Evolutionary conservation across 108 stramenopile species (phyloP), one percentile per base, ranked within the genome.

Genomic region (Phaeodactylum tricornutum): DNA sequence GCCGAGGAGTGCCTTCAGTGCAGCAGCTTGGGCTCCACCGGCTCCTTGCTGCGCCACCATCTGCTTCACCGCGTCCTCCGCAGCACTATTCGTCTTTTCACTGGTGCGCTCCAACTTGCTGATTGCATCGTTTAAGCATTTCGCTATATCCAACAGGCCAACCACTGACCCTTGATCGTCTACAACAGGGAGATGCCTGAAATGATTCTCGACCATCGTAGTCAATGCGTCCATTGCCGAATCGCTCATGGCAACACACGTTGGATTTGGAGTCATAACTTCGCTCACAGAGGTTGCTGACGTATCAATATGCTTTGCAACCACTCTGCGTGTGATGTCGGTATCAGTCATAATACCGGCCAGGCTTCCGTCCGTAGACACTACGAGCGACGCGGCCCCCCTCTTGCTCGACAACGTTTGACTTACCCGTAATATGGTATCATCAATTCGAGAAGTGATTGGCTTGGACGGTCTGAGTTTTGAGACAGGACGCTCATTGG

Each of bases 151-250:
- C 43, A 96, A 68, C 44, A 96, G 44, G 2, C 95, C 95, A 29
- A 82, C 81, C 7, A 94, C 84, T 14, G 79, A 66, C 1, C 91
- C 93, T 52, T 62, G 67, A 23, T 71, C 66, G 48, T 92, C 92
- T 2, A 87, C 63, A 22, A 96, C 95, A 30, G 95, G 95, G 31
- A 96, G 65, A 57, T 96, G 95, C 11, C 95, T 64, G 69, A 94
- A 94, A 31, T 71, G 87, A 49, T 92, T 92, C 62, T 94, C 92
- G 29, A 96, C 82, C 96, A 97, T 97, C 20, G 81, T 84, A 5
- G 71, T 65, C 66, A 97, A 60, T 1, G 93, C 94, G 40, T 96
- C 94, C 60, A 94, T 72, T 4, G 93, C 93, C 29, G 70, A 43
- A 49, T 96, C 95, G 4, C 70, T 61, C 75, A 77, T 66, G n/a